Evolutionary conservation across 257 asterid genomes (phyloP), one percentile per base, ranked within the genome.

Genomic region (Haberlea rhodopensis): DNA sequence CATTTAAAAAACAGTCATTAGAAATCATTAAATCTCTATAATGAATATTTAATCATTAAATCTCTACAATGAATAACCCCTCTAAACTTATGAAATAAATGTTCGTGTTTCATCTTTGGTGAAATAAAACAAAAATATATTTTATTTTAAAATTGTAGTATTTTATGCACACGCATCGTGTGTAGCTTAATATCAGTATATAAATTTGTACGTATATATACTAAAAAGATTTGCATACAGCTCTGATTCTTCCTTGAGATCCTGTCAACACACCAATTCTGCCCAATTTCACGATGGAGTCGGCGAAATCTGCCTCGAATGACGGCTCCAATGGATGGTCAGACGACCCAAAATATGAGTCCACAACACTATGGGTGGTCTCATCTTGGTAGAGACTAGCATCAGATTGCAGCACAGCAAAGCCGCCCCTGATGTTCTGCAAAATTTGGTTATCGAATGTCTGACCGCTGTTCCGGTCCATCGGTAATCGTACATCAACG

Each of bases 231-330:
- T 78, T 62, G 58, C 98, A 91, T 8, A 78, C 78, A 23, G 85
- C 84, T 73, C 98, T 79, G n/a, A 91, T 81, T 8, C 70, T 79
- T 11, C 98, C 98, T 20, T 76, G 73, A 9, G 67, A 22, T 8
- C 91, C 95, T 0, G 90, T 82, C 40, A 83, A 69, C 2, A 87
- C 96, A 3, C 87, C 91, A 56, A 84, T 71, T 2, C 88, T 29
- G 2, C 98, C 98, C 98, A 91, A 78, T 71, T 87, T 84, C 20
- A 84, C 83, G 82, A 91, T 85, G 0, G 98, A 71, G 7, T 58
- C 43, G 8, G 71, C 90, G 32, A 91, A 91, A 71, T 91, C 96
- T 0, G 79, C 78, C 71, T 85, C 88, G 46, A 91, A 89, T 0
- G 88, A 76, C 0, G 84, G 84, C 15, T 84, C 94, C 0, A 75